Evolutionary conservation across 495 filamentous ascomycete genomes (phyloP).

Genomic region (Parathielavia appendiculata): DNA sequence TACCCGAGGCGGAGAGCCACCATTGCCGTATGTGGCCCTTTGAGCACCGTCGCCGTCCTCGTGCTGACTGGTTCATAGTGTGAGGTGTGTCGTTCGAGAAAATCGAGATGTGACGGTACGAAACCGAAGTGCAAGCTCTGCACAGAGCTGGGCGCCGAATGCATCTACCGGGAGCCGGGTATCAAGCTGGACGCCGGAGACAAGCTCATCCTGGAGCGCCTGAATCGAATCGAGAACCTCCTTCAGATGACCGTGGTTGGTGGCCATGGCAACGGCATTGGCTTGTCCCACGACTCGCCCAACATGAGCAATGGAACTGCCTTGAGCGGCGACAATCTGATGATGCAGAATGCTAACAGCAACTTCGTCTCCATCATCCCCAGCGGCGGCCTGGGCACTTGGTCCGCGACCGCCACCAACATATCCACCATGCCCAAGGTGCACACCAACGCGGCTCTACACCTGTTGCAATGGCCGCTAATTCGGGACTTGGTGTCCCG

Average conservation of each 20-base stretch:
- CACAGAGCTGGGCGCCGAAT: constrained; percentile 74
- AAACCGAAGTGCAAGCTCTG: constrained; percentile 80
- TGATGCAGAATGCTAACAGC: constrained; percentile 37
- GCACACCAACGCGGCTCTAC: constrained; percentile 72
- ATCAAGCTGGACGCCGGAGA: constrained; percentile 85
- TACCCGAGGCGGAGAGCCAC: constrained; percentile 66
- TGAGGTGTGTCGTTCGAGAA: constrained; percentile 78
- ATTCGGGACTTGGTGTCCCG: constrained; percentile 70
- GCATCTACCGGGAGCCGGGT: constrained; percentile 76
- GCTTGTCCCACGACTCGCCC: constrained; percentile 53
- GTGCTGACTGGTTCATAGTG: constrained; percentile 51
- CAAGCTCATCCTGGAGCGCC: constrained; percentile 73
- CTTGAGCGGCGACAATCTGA: constrained; percentile 59
- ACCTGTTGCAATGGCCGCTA: constrained; percentile 74
- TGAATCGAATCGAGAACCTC: constrained; percentile 69
- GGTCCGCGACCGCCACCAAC: constrained; percentile 55
- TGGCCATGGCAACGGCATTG: constrained; percentile 42
- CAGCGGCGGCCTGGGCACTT: constrained; percentile 65
- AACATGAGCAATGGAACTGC: constrained; percentile 66
- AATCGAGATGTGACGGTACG: constrained; percentile 78
- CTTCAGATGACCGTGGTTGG: constrained; percentile 61
- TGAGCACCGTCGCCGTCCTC: not conserved
- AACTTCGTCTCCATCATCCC: constrained; percentile 55
- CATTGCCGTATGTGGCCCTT: constrained; percentile 56
- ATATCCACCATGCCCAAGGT: constrained; percentile 81